Percentiles rank a stretch among this genome's conserved stretches.
These are phyloP conservation scores for Mariannaea elegans DNA, from an alignment of 2,329 filamentous ascomycete genomes.

Conservation along the genomic window DNA sequence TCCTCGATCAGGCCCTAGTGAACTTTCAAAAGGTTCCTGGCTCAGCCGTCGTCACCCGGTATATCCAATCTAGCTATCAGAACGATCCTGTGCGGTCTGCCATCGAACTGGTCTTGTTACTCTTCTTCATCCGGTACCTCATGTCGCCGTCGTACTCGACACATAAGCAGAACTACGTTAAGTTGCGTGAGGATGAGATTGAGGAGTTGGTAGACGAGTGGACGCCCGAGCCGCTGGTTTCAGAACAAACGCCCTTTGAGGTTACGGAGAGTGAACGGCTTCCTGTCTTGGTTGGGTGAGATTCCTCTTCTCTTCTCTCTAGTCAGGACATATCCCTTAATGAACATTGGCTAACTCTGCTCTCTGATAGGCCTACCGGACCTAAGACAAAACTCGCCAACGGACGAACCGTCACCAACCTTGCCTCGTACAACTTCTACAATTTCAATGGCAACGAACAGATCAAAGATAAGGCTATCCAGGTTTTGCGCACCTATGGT, in stretches of 20 bases:
- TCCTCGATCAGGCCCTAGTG: conserved; percentile 62
- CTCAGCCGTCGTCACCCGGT: conserved; percentile 91
- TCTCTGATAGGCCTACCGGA: conserved; percentile 74
- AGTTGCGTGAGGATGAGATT: conserved; percentile 89
- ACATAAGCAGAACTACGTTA: conserved; percentile 87
- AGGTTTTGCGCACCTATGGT: conserved; percentile 92
- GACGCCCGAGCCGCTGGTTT: conserved; percentile 91
- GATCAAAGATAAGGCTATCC: conserved; percentile 93
- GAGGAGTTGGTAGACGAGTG: conserved; percentile 97
- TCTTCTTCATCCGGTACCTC: conserved; percentile 95
- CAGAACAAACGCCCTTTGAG: conserved; percentile 77
- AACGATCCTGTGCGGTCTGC: conserved; percentile 94
- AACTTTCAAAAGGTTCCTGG: conserved; percentile 92
- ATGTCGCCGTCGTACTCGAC: conserved; percentile 93
- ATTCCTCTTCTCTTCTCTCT: neutral
- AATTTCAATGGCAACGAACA: conserved; percentile 94
- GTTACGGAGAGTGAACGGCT: conserved; percentile 83
- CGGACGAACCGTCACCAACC: conserved; percentile 90
- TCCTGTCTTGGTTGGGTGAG: conserved; percentile 87
- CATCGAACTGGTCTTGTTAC: conserved; percentile 90
- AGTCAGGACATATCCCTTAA: neutral
- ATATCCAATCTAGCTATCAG: conserved; percentile 97
- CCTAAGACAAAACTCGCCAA: conserved; percentile 89
- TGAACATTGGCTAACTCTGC: neutral
- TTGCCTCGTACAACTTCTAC: conserved; percentile 97